Conservation (phyloP, 2,329 filamentous ascomycete species). For the Pestalotiopsis sp. region DNA sequence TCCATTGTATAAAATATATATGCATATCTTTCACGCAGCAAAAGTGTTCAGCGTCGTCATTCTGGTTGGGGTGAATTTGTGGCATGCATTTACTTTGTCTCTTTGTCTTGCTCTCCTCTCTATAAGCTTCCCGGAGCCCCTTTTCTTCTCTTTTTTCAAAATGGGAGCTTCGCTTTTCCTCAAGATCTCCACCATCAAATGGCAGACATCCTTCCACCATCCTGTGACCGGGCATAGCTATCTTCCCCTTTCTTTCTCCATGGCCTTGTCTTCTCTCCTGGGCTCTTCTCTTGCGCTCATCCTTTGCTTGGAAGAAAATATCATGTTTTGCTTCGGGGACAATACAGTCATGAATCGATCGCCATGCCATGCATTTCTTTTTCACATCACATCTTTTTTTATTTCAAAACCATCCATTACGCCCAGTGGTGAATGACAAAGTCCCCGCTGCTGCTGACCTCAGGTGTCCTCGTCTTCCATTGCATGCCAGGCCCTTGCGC, state of each 20-base stretch:
- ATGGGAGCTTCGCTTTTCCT: background rate
- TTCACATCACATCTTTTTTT: conserved; percentile 4
- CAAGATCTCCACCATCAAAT: too few relatives aligned
- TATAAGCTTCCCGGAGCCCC: background rate
- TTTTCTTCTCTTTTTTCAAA: background rate
- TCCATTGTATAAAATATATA: background rate
- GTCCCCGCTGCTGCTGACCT: background rate
- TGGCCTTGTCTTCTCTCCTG: background rate
- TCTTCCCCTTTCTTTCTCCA: background rate
- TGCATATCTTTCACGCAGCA: background rate
- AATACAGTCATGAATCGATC: conserved; percentile 4
- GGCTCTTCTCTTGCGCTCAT: background rate
- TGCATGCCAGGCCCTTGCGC: background rate
- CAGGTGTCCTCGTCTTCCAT: background rate
- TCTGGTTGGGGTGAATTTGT: background rate
- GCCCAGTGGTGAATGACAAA: background rate
- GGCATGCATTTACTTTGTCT: background rate
- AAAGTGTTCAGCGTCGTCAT: background rate
- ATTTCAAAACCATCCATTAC: conserved; percentile 9
- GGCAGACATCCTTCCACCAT: too few relatives aligned
- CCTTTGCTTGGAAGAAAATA: background rate
- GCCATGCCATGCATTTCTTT: conserved; percentile 10
- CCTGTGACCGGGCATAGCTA: too few relatives aligned
- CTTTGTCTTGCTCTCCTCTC: background rate
- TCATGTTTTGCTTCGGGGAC: background rate